phyloP scores from a whole-genome alignment of 2,329 filamentous ascomycete genomes.

The Fusarium sp. region DNA sequence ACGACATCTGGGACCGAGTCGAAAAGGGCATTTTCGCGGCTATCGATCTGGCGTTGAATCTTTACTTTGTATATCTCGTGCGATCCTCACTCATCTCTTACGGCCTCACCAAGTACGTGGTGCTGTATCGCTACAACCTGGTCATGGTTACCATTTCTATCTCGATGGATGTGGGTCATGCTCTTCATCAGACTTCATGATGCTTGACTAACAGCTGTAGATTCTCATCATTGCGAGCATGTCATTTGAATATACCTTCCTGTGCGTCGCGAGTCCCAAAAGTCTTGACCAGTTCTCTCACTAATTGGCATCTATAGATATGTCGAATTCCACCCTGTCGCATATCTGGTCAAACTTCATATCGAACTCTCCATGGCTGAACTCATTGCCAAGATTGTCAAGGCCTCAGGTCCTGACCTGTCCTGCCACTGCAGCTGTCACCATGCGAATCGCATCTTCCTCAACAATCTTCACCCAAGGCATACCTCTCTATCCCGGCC shows the following conservation, averaged over 20 bases:
- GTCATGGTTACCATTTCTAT: slow-evolving; percentile 47
- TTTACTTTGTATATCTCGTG: slow-evolving; percentile 59
- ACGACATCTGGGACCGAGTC: slow-evolving; percentile 61
- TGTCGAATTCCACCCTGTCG: slow-evolving; percentile 42
- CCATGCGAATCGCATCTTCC: slow-evolving; percentile 16
- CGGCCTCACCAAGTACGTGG: slow-evolving; percentile 61
- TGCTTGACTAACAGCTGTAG: slow-evolving; percentile 18
- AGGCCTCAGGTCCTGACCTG: slow-evolving; percentile 30
- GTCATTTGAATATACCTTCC: slow-evolving; percentile 39
- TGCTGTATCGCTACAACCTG: slow-evolving; percentile 54
- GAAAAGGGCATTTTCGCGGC: slow-evolving; percentile 61
- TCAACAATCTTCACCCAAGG: slow-evolving; percentile 13
- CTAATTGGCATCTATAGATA: slow-evolving; percentile 29
- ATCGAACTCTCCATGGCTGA: slow-evolving; percentile 45
- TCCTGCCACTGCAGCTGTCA: slow-evolving; percentile 41
- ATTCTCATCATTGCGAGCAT: slow-evolving; percentile 41
- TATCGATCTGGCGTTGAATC: slow-evolving; percentile 59
- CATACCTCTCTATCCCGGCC: slow-evolving; percentile 18
- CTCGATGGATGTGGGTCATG: slow-evolving; percentile 44
- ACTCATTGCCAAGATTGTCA: slow-evolving; percentile 45
- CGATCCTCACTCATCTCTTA: slow-evolving; percentile 59
- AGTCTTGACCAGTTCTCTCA: background rate
- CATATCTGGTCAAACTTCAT: slow-evolving; percentile 45
- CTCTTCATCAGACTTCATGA: background rate
- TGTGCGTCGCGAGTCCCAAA: slow-evolving; percentile 19